Percentiles rank a stretch among this genome's conserved stretches.
phyloP scores from a whole-genome alignment of 176 grass and related monocot genomes.

The Oryza meyeriana region DNA sequence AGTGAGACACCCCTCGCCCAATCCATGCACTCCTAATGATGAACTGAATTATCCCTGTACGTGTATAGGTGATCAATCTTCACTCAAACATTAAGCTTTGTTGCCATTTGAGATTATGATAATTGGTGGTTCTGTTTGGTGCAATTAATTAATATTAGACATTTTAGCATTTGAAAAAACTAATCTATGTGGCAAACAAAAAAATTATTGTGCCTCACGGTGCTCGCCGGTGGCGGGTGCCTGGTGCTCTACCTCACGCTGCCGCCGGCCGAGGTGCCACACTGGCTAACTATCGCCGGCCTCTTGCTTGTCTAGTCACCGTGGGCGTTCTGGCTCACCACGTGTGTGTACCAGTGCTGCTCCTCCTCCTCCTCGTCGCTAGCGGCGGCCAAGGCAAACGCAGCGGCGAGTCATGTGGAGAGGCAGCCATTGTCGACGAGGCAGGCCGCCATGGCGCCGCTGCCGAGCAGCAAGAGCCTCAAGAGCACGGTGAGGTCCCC shows the following conservation, averaged over 20 bases:
- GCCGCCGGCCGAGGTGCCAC: slow-evolving; percentile 19
- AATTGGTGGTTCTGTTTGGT: no score
- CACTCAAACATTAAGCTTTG: no score
- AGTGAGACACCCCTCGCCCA: no score
- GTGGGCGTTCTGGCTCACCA: slow-evolving; percentile 52
- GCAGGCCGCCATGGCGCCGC: neutral
- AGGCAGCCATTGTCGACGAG: slow-evolving; percentile 19
- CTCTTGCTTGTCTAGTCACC: slow-evolving; percentile 39
- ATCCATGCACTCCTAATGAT: no score
- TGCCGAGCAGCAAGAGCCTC: neutral
- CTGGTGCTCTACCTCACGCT: slow-evolving; percentile 47
- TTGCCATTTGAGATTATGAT: no score
- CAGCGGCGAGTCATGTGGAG: neutral
- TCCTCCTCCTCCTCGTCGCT: neutral
- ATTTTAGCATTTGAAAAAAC: no score
- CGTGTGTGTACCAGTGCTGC: slow-evolving; percentile 48
- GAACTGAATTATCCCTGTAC: no score
- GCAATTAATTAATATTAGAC: no score
- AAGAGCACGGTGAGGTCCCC: slow-evolving; percentile 7
- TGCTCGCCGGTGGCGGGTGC: slow-evolving; percentile 43
- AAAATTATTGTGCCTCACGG: no score
- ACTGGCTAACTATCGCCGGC: slow-evolving; percentile 40
- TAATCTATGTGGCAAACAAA: no score
- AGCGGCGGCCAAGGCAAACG: no score
- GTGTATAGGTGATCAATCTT: no score